Percentiles rank a stretch among this genome's conserved stretches.
phyloP scores from a whole-genome alignment of 106 monocot species.

The Chionographis japonica region DNA sequence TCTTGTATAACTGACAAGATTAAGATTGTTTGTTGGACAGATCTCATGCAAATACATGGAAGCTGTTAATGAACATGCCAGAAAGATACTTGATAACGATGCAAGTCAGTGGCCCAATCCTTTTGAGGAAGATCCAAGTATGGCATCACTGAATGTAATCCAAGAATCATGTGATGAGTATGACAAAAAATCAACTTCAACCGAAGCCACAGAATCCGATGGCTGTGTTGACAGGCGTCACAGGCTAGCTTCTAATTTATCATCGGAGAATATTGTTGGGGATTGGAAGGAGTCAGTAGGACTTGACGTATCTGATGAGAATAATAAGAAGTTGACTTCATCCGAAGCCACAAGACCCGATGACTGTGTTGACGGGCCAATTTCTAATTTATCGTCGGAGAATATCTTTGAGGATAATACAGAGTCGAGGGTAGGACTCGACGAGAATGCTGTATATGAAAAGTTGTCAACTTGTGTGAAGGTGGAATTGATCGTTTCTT shows the following conservation, averaged over 20 bases:
- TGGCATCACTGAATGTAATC: background rate
- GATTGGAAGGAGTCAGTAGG: conserved; percentile 4
- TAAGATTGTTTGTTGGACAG: conserved; percentile 4
- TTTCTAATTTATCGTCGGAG: conserved; percentile 10
- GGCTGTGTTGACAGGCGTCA: background rate
- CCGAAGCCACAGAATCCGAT: background rate
- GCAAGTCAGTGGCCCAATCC: conserved; percentile 18
- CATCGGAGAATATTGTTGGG: conserved; percentile 5
- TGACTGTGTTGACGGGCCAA: conserved; percentile 2
- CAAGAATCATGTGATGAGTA: background rate
- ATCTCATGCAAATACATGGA: conserved; percentile 14
- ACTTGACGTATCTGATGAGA: background rate
- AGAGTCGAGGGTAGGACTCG: background rate
- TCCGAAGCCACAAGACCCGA: background rate
- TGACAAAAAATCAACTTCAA: background rate
- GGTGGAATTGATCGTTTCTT: background rate
- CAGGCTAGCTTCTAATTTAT: conserved; percentile 11
- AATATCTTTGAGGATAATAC: conserved; percentile 12
- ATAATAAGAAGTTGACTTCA: background rate
- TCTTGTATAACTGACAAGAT: background rate
- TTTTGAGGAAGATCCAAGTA: background rate
- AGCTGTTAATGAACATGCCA: conserved; percentile 15
- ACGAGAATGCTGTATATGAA: background rate
- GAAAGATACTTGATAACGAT: conserved; percentile 7
- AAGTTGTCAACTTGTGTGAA: background rate